A percentile compares a stretch with the other conserved stretches of the same genome.
Conservation (phyloP, 805 yeast genomes). For the Nakazawaea molendinolei region DNA sequence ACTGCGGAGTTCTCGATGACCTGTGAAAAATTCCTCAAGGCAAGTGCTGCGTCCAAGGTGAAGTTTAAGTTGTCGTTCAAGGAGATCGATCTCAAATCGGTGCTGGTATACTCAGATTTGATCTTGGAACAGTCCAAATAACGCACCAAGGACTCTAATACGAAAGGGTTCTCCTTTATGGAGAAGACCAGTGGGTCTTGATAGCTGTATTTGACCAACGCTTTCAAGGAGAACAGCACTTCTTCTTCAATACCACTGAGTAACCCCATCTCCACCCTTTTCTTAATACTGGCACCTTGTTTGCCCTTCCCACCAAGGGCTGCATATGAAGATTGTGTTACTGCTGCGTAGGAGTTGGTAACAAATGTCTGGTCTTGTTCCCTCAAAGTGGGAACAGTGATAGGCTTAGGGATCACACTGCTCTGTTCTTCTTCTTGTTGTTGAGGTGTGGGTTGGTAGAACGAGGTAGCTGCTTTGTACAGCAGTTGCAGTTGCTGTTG, state of each 20-base stretch:
- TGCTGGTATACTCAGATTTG: conserved; percentile 8
- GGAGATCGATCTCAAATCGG: background rate
- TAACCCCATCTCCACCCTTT: conserved; percentile 66
- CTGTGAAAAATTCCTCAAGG: conserved; percentile 76
- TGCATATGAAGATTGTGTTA: conserved; percentile 21
- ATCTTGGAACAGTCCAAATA: conserved; percentile 21
- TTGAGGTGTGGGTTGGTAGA: conserved; percentile 9
- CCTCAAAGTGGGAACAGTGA: conserved; percentile 25
- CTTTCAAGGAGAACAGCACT: conserved; percentile 63
- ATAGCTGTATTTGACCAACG: conserved; percentile 38
- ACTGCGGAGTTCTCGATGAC: conserved; percentile 78
- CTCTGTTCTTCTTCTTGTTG: conserved; percentile 11
- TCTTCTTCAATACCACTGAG: conserved; percentile 59
- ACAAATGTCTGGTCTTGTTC: conserved; percentile 25
- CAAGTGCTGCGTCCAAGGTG: conserved; percentile 46
- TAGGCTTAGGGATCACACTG: conserved; percentile 17
- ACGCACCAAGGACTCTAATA: conserved; percentile 33
- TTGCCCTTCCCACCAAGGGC: conserved; percentile 27
- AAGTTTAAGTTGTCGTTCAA: conserved; percentile 8
- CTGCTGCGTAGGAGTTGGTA: conserved; percentile 14
- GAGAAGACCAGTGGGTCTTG: conserved; percentile 31
- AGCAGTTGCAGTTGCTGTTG: conserved; percentile 3
- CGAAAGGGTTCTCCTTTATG: conserved; percentile 34
- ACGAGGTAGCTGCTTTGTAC: background rate
- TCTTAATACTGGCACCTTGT: conserved; percentile 57